Conservation (phyloP, 2,329 filamentous ascomycete species). For the Purpureocillium lavendulum region DNA sequence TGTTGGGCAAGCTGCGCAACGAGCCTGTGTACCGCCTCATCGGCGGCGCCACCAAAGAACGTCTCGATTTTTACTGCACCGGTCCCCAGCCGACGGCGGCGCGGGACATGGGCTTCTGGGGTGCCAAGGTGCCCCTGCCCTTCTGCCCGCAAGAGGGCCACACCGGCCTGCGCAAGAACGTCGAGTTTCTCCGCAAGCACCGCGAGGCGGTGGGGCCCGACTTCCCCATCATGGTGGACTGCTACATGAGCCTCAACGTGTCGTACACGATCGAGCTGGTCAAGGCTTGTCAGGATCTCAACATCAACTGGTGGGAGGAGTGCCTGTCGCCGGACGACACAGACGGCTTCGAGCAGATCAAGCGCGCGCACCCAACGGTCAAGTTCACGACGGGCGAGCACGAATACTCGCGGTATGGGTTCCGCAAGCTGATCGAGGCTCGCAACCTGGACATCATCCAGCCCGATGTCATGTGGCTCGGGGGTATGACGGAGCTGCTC, state of each 20-base stretch:
- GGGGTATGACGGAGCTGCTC: constrained; percentile 83
- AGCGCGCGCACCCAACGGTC: constrained; percentile 78
- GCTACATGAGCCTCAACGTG: constrained; percentile 94
- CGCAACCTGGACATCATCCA: constrained; percentile 92
- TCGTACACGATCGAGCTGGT: constrained; percentile 87
- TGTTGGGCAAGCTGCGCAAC: constrained; percentile 81
- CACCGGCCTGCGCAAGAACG: constrained; percentile 75
- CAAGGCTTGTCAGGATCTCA: constrained; percentile 70
- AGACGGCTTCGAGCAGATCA: constrained; percentile 83
- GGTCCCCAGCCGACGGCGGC: constrained; percentile 76
- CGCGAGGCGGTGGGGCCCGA: constrained; percentile 78
- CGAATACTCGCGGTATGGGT: constrained; percentile 89
- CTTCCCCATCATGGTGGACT: constrained; percentile 91
- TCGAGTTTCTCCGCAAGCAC: constrained; percentile 80
- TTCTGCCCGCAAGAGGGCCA: constrained; percentile 84
- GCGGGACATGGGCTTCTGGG: constrained; percentile 81
- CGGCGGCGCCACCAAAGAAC: constrained; percentile 77
- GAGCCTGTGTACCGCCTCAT: constrained; percentile 95
- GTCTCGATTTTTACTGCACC: constrained; percentile 89
- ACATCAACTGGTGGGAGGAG: constrained; percentile 98
- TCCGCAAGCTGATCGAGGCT: constrained; percentile 87
- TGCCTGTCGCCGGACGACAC: constrained; percentile 86
- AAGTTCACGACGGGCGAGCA: constrained; percentile 97
- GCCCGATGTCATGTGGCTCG: constrained; percentile 96
- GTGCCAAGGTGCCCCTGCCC: constrained; percentile 82